phyloP scores from a whole-genome alignment of 495 filamentous ascomycete species.

The Neurospora sublineolata region DNA sequence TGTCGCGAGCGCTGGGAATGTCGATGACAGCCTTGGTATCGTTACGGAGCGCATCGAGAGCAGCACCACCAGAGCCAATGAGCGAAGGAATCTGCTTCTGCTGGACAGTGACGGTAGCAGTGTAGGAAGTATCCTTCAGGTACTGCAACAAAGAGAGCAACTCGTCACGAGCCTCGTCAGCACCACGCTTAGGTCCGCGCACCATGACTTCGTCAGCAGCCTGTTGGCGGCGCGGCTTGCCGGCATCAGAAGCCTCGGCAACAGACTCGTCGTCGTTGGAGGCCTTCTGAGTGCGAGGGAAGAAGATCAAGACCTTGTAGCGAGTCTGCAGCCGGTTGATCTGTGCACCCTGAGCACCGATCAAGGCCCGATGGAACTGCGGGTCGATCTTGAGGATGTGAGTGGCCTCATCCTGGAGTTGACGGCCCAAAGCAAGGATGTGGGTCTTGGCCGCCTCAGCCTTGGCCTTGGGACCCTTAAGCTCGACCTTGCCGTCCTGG shows the following conservation, averaged over 20 bases:
- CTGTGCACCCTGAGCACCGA: conserved; percentile 77
- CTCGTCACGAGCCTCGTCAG: conserved; percentile 82
- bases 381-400: conserved; percentile 79
- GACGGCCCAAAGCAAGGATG: conserved; percentile 62
- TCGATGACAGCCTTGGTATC: conserved; percentile 78
- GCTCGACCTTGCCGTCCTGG: conserved; percentile 53
- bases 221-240: conserved; percentile 60
- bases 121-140: conserved; percentile 70
- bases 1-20: conserved; percentile 57
- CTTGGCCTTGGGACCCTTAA: conserved; percentile 51
- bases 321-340: conserved; percentile 85
- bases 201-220: conserved; percentile 81
- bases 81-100: conserved; percentile 78
- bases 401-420: conserved; percentile 77
- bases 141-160: conserved; percentile 77
- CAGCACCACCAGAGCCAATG: conserved; percentile 79
- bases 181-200: conserved; percentile 80
- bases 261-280: conserved; percentile 57
- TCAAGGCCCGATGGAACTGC: conserved; percentile 77
- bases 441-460: conserved; percentile 71
- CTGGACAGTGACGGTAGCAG: conserved; percentile 68
- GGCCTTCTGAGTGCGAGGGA: conserved; percentile 58
- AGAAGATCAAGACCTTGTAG: conserved; percentile 88
- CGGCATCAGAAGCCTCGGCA: conserved; percentile 61
- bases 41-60: conserved; percentile 79